Conservation (phyloP, 371 early-diverging fungal species). For the Syncephalis fuscata region DNA sequence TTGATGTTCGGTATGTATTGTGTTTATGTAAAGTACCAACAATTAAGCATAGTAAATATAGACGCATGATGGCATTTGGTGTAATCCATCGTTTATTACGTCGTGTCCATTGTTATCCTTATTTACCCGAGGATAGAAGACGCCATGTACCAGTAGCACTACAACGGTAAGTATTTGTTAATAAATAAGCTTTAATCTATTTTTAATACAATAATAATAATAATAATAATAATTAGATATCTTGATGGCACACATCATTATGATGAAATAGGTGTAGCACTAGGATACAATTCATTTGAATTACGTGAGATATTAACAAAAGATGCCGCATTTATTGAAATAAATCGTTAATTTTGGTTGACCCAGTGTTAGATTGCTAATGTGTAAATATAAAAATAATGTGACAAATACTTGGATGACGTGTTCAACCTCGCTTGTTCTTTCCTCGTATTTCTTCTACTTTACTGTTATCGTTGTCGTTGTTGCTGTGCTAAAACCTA, state of each 20-base stretch:
- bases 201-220: constrained; percentile 7
- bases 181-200: neutral
- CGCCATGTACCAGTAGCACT: neutral
- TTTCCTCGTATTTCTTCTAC: no score
- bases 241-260: constrained; percentile 54
- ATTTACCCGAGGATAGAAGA: constrained; percentile 18
- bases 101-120: constrained; percentile 65
- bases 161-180: neutral
- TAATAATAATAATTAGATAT: constrained; percentile 10
- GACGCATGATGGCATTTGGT: constrained; percentile 66
- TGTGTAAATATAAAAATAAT: no score
- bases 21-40: no score
- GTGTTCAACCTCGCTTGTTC: no score
- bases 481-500: no score
- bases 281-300: constrained; percentile 37
- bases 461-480: no score
- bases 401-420: no score
- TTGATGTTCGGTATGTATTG: constrained; percentile 59
- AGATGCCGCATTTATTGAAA: constrained; percentile 3
- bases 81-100: constrained; percentile 56
- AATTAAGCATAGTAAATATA: constrained; percentile 12
- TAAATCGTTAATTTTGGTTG: no score
- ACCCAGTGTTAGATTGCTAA: no score
- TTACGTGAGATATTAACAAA: constrained; percentile 26
- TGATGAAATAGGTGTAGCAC: constrained; percentile 49